phyloP scores from a whole-genome alignment of 768 basidiomycete species.

The Tricholoma matsutake region DNA sequence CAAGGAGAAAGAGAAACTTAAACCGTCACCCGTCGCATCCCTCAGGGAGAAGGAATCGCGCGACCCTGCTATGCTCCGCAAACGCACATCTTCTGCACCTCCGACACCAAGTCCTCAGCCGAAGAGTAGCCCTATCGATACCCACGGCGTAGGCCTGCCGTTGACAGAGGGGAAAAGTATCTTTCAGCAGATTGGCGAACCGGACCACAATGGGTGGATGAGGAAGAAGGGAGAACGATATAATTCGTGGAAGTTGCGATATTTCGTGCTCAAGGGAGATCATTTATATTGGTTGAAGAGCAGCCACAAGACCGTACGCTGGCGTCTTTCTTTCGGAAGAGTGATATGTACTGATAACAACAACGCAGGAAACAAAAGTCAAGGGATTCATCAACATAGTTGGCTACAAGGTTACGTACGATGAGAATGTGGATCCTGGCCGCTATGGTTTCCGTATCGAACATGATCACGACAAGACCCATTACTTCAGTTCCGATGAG shows the following conservation, averaged over 20 bases:
- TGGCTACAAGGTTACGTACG: slow-evolving; percentile 91
- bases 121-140: slow-evolving; percentile 5
- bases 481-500: slow-evolving; percentile 92
- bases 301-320: slow-evolving; percentile 56
- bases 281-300: slow-evolving; percentile 87
- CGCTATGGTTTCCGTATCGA: slow-evolving; percentile 94
- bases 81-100: slow-evolving; percentile 46
- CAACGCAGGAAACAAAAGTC: slow-evolving; percentile 78
- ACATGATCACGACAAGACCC: slow-evolving; percentile 81
- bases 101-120: slow-evolving; percentile 12
- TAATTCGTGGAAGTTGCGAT: slow-evolving; percentile 88
- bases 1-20: slow-evolving; percentile 8
- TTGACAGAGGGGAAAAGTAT: slow-evolving; percentile 69
- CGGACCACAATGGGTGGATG: slow-evolving; percentile 93
- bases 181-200: slow-evolving; percentile 84
- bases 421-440: slow-evolving; percentile 89
- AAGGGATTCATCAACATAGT: slow-evolving; percentile 93
- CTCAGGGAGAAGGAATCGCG: slow-evolving; percentile 25
- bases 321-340: slow-evolving; percentile 13
- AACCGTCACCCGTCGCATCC: slow-evolving; percentile 7
- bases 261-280: slow-evolving; percentile 89
- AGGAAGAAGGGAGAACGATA: slow-evolving; percentile 93
- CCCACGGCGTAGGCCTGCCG: slow-evolving; percentile 20
- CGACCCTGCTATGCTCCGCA: slow-evolving; percentile 47
- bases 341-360: background rate